Base-by-base conservation (phyloP, 176 grass and related monocot genomes). In the maize (Zea mays) region DNA sequence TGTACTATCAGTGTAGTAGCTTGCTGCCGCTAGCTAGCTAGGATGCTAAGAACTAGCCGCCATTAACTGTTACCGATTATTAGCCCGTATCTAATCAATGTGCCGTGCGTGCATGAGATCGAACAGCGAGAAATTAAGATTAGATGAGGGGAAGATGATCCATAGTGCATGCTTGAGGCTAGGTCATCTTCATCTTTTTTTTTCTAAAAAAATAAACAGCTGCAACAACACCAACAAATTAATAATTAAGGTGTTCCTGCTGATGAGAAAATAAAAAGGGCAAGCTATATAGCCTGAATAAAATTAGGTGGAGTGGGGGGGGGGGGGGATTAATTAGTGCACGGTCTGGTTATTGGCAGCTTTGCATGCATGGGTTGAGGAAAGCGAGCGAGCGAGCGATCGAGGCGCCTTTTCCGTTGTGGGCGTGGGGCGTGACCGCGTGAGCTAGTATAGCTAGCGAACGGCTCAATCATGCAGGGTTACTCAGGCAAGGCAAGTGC, bases 351-450 rank as follows among this genome's bases (percentile, higher is more conserved):
- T 27, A 27, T 27, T 73, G 36, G 73, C 71, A 73, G 56, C 56
- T 62, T 67, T 89, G 87, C 87, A 89, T 81, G 87, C 87, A 89
- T 81, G 87, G 77, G 71, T 76, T 76, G 65, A 40, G 47, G 64
- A 62, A 45, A 27, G 27, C 27, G 27, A 27, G 27, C 27, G 27
- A 27, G 27, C 79, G 59, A 47, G 2, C 2, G 45, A 27, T 27
- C 10, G 2, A 48, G 46, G 46, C 10, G 46, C 46, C 52, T 77
- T 71, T 61, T 65, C 75, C 75, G 75, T 77, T 74, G 51, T 55
- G 51, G 51, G 51, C 51, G 51, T 54, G 44, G 44, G 4, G 33
- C 51, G 34, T n/a, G n/a, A n/a, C n/a, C n/a, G 9, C 75, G 61
- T 62, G 73, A 63, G 63, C 68, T 69, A 69, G 27, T 27, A 27